Evolutionary conservation across 2,329 filamentous ascomycete genomes (phyloP).

Genomic region (Chrysoporthe puriensis): DNA sequence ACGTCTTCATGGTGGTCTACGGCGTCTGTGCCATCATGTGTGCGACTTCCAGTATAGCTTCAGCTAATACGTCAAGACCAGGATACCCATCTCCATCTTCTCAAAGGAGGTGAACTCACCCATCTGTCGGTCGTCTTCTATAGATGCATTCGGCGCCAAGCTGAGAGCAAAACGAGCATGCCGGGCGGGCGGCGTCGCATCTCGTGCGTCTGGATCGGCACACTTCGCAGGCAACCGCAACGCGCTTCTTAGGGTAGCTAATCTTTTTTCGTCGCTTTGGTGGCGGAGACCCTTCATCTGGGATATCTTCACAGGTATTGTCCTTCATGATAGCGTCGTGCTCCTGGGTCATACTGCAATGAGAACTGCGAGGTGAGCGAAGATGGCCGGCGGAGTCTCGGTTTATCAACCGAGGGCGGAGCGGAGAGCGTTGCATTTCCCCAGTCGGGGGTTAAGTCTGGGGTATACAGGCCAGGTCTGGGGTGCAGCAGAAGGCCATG

Average conservation of each 20-base stretch:
- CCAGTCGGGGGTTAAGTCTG: background rate
- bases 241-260: slow-evolving; percentile 32
- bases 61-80: background rate
- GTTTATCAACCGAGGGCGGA: background rate
- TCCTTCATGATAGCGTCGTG: background rate
- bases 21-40: background rate
- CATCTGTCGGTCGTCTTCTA: slow-evolving; percentile 15
- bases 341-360: background rate
- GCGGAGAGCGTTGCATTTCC: background rate
- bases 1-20: background rate
- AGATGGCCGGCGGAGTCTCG: background rate
- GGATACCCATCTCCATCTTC: background rate
- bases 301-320: background rate
- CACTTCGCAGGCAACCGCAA: slow-evolving; percentile 32
- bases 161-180: slow-evolving; percentile 30
- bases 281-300: background rate
- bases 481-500: no score
- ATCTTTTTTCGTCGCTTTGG: slow-evolving; percentile 14
- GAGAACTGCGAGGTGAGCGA: background rate
- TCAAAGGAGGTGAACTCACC: background rate
- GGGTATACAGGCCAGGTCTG: background rate
- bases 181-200: slow-evolving; percentile 30
- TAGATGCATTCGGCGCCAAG: slow-evolving; percentile 29
- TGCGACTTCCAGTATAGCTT: background rate
- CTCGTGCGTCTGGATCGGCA: slow-evolving; percentile 32